These are phyloP conservation scores for Syncephalastrum contaminatum DNA, from an alignment of 371 early-diverging fungal species.

Conservation along the genomic window DNA sequence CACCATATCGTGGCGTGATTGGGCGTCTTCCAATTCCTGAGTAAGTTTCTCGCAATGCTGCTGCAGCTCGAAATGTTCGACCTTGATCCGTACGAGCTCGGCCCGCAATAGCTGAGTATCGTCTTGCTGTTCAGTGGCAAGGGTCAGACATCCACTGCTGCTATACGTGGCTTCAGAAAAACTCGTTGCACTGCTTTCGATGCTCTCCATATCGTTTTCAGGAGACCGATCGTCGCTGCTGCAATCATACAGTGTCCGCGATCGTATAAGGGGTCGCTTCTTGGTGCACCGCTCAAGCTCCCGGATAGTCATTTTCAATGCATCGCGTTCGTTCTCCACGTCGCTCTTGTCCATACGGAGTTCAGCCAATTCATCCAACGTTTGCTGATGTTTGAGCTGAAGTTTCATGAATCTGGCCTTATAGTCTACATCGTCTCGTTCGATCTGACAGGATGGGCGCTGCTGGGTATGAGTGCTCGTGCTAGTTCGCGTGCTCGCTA, in stretches of 20 bases:
- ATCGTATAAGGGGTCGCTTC: background rate
- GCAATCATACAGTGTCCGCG: background rate
- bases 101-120: conserved; percentile 12
- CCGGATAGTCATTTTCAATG: conserved; percentile 35
- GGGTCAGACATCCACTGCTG: background rate
- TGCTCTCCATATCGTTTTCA: conserved; percentile 15
- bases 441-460: background rate
- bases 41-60: conserved; percentile 32
- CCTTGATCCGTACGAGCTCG: conserved; percentile 31
- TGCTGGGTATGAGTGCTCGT: conserved; percentile 5
- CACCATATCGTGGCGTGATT: conserved; percentile 37
- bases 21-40: conserved; percentile 27
- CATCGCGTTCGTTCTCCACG: conserved; percentile 38
- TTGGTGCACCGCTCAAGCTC: conserved; percentile 28
- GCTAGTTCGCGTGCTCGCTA: background rate
- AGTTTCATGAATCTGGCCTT: conserved; percentile 4
- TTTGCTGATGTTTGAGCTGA: conserved; percentile 13
- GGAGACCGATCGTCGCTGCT: background rate
- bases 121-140: conserved; percentile 2
- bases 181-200: conserved; percentile 5
- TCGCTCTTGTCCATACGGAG: conserved; percentile 38
- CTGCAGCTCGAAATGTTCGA: conserved; percentile 32
- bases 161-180: conserved; percentile 16
- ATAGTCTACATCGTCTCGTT: background rate
- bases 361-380: conserved; percentile 25